A percentile compares a stretch with the other conserved stretches of the same genome.
These are phyloP conservation scores for Tylopilus subfusipes DNA, from an alignment of 768 basidiomycete genomes.

Conservation along the genomic window DNA sequence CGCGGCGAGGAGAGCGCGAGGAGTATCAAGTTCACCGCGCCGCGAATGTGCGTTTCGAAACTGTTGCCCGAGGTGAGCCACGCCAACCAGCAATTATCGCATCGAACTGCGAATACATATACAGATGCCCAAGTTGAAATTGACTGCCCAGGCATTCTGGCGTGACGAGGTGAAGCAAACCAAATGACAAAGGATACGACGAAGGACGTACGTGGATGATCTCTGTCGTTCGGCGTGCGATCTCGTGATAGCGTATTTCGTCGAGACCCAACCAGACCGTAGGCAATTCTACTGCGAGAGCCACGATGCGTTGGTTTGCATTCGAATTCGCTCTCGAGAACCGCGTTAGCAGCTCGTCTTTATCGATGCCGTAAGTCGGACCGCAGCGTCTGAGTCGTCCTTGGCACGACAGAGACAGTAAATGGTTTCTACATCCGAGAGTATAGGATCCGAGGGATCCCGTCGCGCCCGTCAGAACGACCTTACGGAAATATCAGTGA, in stretches of 20 bases:
- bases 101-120: too few species aligned
- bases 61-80: conserved; percentile 12
- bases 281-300: conserved; percentile 43
- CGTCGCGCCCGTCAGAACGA: conserved; percentile 50
- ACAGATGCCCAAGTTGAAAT: conserved; percentile 42
- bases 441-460: conserved; percentile 55
- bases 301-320: conserved; percentile 31
- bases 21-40: conserved; percentile 48
- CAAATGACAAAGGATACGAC: background rate
- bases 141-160: conserved; percentile 56
- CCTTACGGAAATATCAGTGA: background rate
- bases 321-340: background rate
- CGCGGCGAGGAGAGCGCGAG: conserved; percentile 41
- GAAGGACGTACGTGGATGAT: conserved; percentile 41
- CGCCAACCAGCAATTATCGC: too few species aligned
- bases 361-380: conserved; percentile 42
- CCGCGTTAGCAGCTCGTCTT: conserved; percentile 24
- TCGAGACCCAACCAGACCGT: conserved; percentile 40
- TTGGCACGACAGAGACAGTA: conserved; percentile 51
- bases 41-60: conserved; percentile 47
- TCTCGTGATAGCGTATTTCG: conserved; percentile 33
- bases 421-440: conserved; percentile 41
- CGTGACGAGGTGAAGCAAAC: background rate
- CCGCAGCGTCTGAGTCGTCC: conserved; percentile 40
- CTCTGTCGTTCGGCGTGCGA: conserved; percentile 37